Conservation (phyloP, 768 basidiomycete species). For the Trametes punicea region DNA sequence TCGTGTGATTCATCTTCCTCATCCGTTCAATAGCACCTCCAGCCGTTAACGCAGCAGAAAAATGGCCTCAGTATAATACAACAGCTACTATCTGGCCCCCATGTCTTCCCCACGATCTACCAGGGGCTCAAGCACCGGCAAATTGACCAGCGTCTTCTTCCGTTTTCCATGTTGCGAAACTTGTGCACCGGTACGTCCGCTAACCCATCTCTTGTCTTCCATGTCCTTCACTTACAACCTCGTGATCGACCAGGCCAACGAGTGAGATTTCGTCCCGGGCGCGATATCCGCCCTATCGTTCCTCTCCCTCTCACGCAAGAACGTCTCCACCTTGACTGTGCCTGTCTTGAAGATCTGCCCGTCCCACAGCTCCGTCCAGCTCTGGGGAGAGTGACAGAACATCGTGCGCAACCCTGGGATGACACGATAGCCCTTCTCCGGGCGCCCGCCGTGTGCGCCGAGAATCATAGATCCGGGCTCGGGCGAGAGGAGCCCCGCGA, state of each 20-base stretch:
- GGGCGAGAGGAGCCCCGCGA: conserved; percentile 40
- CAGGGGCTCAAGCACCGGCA: too few relatives aligned
- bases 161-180: too few relatives aligned
- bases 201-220: too few relatives aligned
- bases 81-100: too few relatives aligned
- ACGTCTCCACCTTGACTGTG: conserved; percentile 26
- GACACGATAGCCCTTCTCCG: conserved; percentile 29
- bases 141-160: too few relatives aligned
- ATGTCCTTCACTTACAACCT: not conserved
- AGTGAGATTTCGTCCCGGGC: not conserved
- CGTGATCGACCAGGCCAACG: conserved; percentile 6
- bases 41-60: too few relatives aligned
- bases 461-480: conserved; percentile 42
- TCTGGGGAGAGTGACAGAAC: conserved; percentile 35
- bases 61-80: too few relatives aligned
- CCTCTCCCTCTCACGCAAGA: conserved; percentile 2
- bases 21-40: too few relatives aligned
- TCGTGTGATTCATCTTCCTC: too few relatives aligned
- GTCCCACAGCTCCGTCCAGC: conserved; percentile 39
- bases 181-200: too few relatives aligned
- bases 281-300: not conserved
- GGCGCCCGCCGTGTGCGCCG: conserved; percentile 35
- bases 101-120: too few relatives aligned
- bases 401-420: conserved; percentile 7
- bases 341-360: conserved; percentile 34